Base-by-base conservation (phyloP, 164 flowering plant genomes). In the Cinnamomum micranthum region DNA sequence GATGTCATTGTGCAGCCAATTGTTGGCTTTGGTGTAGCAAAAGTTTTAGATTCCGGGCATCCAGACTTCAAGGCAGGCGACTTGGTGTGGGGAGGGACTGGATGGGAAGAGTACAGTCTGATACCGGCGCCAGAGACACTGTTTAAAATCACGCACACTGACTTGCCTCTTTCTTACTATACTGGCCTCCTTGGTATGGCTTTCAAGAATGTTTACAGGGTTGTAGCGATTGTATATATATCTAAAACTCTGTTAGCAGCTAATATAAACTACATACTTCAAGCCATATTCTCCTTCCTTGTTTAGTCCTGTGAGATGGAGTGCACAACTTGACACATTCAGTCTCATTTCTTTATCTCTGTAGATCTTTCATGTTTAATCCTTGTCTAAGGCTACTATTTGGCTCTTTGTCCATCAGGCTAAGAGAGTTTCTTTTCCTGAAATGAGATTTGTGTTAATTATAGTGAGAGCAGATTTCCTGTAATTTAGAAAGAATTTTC, bases 51-150 rank as follows among this genome's bases (percentile, higher is more conserved):
- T 63, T 87, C 90, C 3, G 58, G 69, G 1, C 64, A 79, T 74
- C 84, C 87, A 3, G 77, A 81, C 2, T 85, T 79, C 79, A 83
- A 78, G 71, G 75, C 71, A 65, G 93, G 87, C 11, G 91, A 88
- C 73, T 75, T 88, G 75, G 86, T 88, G 12, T 85, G 88, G 90
- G 90, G 93, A 2, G 19, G 51, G 0, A 86, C 87, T 4, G 78
- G 83, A 31, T 89, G 93, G 92, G 92, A 88, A 71, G 86, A 88
- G 62, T 87, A 80, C 72, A 85, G 72, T 50, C 65, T 85, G 47
- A 68, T 87, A 67, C 41, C 72, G 0, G 23, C 31, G 13, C 74
- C 81, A 3, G 62, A 69, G 9, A 3, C 24, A 14, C 73, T 83
- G 1, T 51, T 73, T 28, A 84, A 86, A 72, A 87, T 88, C 69